Conservation (phyloP, 2,329 filamentous ascomycete genomes). For the Colletotrichum sp. region DNA sequence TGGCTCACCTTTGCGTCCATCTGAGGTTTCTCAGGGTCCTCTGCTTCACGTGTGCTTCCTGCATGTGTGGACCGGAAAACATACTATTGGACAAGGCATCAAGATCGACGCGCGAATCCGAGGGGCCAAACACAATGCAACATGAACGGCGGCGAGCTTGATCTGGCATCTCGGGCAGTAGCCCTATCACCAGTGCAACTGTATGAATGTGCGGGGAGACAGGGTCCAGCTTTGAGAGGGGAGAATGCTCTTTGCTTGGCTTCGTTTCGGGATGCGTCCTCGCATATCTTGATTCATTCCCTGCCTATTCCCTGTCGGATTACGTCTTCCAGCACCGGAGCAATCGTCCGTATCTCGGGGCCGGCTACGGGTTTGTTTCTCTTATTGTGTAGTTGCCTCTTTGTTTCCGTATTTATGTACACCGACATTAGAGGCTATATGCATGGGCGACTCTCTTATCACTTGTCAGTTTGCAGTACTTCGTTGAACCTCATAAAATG, state of each 20-base stretch:
- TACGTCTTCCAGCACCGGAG: neutral
- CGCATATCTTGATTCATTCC: neutral
- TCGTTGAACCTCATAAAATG: neutral
- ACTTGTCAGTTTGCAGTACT: neutral
- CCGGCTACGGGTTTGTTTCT: neutral
- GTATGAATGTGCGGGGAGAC: neutral
- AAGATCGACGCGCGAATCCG: neutral
- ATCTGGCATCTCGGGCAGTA: neutral
- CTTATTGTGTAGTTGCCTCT: neutral
- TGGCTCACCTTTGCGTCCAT: neutral
- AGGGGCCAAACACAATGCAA: neutral
- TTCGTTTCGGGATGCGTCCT: neutral
- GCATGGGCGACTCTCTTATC: neutral
- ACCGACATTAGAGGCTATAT: neutral
- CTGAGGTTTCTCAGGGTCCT: neutral
- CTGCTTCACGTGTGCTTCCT: neutral
- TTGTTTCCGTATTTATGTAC: neutral
- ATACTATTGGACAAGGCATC: constrained; percentile 6
- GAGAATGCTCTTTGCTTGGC: neutral
- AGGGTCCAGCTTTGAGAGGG: neutral
- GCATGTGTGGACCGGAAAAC: neutral
- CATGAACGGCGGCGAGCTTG: neutral
- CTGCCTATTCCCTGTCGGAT: neutral
- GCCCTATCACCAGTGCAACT: neutral
- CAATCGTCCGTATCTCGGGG: neutral